Base-by-base conservation (phyloP, 2,329 filamentous ascomycete species). In the Leptodontidium sp. region DNA sequence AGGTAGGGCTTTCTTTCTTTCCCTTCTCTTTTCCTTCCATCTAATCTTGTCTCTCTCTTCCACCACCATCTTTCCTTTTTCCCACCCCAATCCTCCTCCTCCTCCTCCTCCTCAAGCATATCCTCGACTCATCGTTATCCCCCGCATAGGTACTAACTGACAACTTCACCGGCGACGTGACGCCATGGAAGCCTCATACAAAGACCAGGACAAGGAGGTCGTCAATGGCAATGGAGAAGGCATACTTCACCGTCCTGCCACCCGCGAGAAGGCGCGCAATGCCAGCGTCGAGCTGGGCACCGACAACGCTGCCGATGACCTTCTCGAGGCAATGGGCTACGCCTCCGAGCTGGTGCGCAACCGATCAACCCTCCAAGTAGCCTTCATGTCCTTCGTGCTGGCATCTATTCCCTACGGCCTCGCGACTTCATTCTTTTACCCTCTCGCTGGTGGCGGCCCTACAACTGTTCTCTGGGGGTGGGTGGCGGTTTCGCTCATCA, bases 311-410 rank as follows among this genome's bases (percentile, higher is more conserved):
- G 88, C 89, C 74, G 88, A 91, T 78, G 83, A 90, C 78, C 77
- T 90, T 65, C 84, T 91, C 74, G 86, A 86, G 73, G 86, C 85
- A 68, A 83, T 91, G 75, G 90, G 90, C 69, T 91, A 92, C 82
- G 88, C 87, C 78, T 84, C 88, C 65, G 89, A 92, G 79, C 80
- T 92, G 68, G 79, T 84, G 61, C 87, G 90, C 68, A 90, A 85
- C 75, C 85, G 90, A 65, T 91, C 89, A 55, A 91, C 89, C 1
- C 83, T 88, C 72, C 89, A 91, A 79, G 89, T 91, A 64, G 88
- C 89, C 74, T 91, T 91, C 84, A 92, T 91, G 90, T 91, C 89
- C 70, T 93, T 93, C 76, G 90, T 93, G 73, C 86, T 93, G 65
- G 90, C 91, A 59, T 90, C 90, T 2, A 91, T 93, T 70, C 91